Evolutionary conservation across 306 rosid genomes (phyloP), one percentile per base, ranked within the genome.

Genomic region (Vicia faba): DNA sequence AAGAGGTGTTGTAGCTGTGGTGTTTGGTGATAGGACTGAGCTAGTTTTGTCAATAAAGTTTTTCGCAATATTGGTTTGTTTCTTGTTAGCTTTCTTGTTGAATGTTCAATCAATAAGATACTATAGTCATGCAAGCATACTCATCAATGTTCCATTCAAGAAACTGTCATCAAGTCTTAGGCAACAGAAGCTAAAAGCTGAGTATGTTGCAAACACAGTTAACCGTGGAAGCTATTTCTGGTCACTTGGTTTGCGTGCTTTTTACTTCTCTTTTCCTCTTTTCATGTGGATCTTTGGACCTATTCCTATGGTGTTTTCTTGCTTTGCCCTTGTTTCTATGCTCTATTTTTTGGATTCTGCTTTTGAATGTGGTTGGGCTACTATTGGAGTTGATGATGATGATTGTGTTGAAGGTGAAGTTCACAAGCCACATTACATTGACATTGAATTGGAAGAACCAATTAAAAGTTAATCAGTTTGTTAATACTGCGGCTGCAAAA

Each of bases 211-310:
- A 4, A 4, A 33, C 12, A 80, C 81, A 2, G 88, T 90, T n/a
- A 93, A 86, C 39, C 68, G 86, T 28, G 99, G 96, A 6, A 79
- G 97, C 76, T 88, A 86, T 28, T 93, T 89, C 74, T 86, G 97
- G 95, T 90, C 96, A 5, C 64, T 93, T 8, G 97, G 99, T 0
- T 73, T 93, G 80, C 75, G 97, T 1, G 96, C 99, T 11, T 88
- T 90, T 63, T 90, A 89, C 84, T 88, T 93, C 60, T 93, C 96
- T 4, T 80, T 90, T 43, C 97, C 99, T 76, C 43, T 90, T 69
- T 83, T 90, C 71, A 45, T 90, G 60, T 93, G 99, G 99, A 82
- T 90, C 48, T 88, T 93, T 63, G 99, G 99, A 0, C 91, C 97
- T 6, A 82, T 93, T 60, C 89, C 97, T 3, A 87, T 90, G 89